phyloP scores from a whole-genome alignment of 139 green algal genomes.

The Edaphochlamys debaryana region DNA sequence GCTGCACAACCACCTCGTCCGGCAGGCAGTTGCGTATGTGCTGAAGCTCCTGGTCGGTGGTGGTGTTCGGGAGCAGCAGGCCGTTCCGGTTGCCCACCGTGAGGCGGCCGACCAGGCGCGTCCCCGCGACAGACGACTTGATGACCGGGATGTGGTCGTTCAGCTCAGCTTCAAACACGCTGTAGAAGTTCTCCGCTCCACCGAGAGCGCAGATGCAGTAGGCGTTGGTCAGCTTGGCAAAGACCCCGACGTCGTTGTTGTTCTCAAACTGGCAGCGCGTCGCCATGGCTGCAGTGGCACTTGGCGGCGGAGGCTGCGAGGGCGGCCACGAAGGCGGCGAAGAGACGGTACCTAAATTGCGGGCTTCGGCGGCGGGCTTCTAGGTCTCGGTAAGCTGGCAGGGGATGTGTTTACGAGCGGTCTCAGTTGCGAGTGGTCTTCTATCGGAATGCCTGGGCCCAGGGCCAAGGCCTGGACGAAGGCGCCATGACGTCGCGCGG shows the following conservation, averaged over 20 bases:
- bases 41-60: conserved; percentile 95
- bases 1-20: conserved; percentile 97
- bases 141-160: conserved; percentile 97
- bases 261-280: conserved; percentile 94
- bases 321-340: background rate
- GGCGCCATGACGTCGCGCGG: no score
- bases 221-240: conserved; percentile 95
- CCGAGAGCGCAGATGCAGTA: conserved; percentile 94
- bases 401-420: no score
- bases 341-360: background rate
- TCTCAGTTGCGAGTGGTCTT: no score
- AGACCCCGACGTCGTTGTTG: conserved; percentile 97
- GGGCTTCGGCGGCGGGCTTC: background rate
- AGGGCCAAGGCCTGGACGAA: no score
- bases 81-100: conserved; percentile 97
- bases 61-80: conserved; percentile 95
- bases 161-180: conserved; percentile 97
- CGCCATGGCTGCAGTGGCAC: conserved; percentile 61
- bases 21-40: conserved; percentile 98
- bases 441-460: no score
- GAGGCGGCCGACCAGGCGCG: conserved; percentile 94
- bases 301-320: background rate
- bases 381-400: no score
- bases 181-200: conserved; percentile 98
- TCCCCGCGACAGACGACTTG: conserved; percentile 91